These are phyloP conservation scores for Eimeria mitis DNA, from an alignment of 169 alveolate genomes.

Conservation along the genomic window DNA sequence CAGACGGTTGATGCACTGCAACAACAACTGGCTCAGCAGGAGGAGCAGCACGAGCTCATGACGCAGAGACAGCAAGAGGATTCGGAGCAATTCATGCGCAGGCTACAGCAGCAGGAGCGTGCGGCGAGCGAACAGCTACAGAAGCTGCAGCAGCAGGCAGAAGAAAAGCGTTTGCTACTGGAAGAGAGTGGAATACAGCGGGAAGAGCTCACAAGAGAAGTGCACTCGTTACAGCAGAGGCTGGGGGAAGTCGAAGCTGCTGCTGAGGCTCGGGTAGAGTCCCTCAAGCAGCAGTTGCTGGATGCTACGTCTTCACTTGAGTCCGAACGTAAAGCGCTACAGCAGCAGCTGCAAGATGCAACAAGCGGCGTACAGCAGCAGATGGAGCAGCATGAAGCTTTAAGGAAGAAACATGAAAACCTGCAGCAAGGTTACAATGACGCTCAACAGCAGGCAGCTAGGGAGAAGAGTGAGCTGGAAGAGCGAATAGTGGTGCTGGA, in stretches of 20 bases:
- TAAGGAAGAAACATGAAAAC: neutral
- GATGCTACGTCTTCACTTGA: constrained; percentile 24
- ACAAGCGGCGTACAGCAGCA: neutral
- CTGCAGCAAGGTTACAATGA: constrained; percentile 23
- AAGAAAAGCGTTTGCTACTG: constrained; percentile 15
- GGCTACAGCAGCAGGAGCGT: constrained; percentile 34
- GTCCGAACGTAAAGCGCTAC: constrained; percentile 19
- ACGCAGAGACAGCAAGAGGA: constrained; percentile 58
- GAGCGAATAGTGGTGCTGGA: neutral
- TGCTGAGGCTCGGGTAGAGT: constrained; percentile 9
- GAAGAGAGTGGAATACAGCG: constrained; percentile 18
- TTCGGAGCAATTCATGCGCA: constrained; percentile 40
- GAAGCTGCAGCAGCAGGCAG: constrained; percentile 36
- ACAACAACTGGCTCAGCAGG: constrained; percentile 47
- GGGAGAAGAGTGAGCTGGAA: constrained; percentile 40
- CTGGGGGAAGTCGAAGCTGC: constrained; percentile 32
- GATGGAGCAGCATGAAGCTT: constrained; percentile 10
- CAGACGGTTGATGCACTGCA: constrained; percentile 53
- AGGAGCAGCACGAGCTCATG: constrained; percentile 54
- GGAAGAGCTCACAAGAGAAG: constrained; percentile 8
- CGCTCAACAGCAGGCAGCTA: constrained; percentile 1
- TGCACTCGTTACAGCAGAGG: neutral
- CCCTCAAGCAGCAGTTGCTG: constrained; percentile 10
- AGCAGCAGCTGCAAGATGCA: constrained; percentile 28
- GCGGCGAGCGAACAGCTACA: constrained; percentile 8